Percentiles rank a stretch among this genome's conserved stretches.
These are phyloP conservation scores for Dendrobium huoshanense DNA, from an alignment of 106 monocot species.

Conservation along the genomic window DNA sequence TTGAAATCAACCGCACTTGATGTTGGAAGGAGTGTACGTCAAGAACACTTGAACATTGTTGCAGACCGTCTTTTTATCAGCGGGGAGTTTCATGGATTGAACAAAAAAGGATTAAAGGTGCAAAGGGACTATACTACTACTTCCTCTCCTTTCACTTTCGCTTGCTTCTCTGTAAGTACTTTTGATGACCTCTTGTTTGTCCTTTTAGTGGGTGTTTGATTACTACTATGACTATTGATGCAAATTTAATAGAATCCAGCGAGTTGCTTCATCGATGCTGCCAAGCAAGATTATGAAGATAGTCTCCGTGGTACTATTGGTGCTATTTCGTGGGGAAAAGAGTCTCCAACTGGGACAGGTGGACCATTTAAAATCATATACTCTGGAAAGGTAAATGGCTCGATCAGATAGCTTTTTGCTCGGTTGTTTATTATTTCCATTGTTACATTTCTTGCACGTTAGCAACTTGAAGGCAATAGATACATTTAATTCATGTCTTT, in stretches of 20 bases:
- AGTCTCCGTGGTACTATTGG: conserved; percentile 62
- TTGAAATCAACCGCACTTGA: conserved; percentile 51
- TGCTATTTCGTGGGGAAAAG: conserved; percentile 80
- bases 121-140: conserved; percentile 32
- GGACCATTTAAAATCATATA: conserved; percentile 72
- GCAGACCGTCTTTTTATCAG: conserved; percentile 68
- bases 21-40: conserved; percentile 55
- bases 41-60: conserved; percentile 52
- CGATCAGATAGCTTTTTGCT: not conserved
- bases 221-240: not conserved
- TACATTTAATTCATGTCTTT: not conserved
- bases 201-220: not conserved
- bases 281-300: conserved; percentile 53
- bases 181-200: not conserved
- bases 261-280: conserved; percentile 62
- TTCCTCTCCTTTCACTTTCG: conserved; percentile 66
- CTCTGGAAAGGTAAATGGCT: conserved; percentile 53
- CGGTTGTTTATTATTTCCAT: not conserved
- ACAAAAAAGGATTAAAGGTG: conserved; percentile 43
- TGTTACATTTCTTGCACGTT: not conserved
- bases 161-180: conserved; percentile 67
- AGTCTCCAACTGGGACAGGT: conserved; percentile 65
- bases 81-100: conserved; percentile 75
- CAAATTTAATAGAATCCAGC: conserved; percentile 51
- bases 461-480: not conserved